Base-by-base conservation (phyloP, 768 basidiomycete genomes). In the Suillus sp. region DNA sequence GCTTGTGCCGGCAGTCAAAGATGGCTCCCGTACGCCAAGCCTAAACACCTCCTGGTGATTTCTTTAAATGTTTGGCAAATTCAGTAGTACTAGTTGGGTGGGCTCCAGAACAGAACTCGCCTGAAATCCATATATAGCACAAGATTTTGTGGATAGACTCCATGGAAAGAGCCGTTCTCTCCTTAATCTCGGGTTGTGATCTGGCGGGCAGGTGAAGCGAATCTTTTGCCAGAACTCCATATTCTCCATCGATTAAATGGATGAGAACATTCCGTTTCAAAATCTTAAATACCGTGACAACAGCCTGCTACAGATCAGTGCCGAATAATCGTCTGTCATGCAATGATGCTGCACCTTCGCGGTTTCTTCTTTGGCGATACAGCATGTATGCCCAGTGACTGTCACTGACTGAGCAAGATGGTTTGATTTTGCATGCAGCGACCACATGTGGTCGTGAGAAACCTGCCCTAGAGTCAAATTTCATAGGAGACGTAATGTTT, bases 401-500 rank as follows among this genome's bases (percentile, higher is more conserved):
- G 47, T 13, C 13, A 14, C 25, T 27, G 16, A 18, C 8, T 27
- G 47, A 48, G 14, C 48, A 27, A 27, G 48, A 14, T 16, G 9
- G 16, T 30, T 30, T n/a, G n/a, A n/a, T n/a, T 50, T 27, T 50
- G 16, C 48, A 50, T 27, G 48, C 48, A 48, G 43, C 13, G n/a
- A 45, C 43, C 35, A 1, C 32, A 42, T 20, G 22, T 69, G 45
- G n/a, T 10, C 2, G 13, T 1, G 3, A 59, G 53, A 59, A 48
- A 62, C 72, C 67, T 74, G 69, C 74, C 74, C 74, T 75, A 59
- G 72, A 61, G 61, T 3, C 13, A 35, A 34, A 63, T 65, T 63
- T 65, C 64, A 61, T 64, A 65, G 62, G 66, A 68, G 73, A 75
- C 72, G 73, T 75, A 72, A 70, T 27, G 43, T 32, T 30, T 27